phyloP scores from a whole-genome alignment of 148 eudicot genomes.

The Amaranthus palmeri region DNA sequence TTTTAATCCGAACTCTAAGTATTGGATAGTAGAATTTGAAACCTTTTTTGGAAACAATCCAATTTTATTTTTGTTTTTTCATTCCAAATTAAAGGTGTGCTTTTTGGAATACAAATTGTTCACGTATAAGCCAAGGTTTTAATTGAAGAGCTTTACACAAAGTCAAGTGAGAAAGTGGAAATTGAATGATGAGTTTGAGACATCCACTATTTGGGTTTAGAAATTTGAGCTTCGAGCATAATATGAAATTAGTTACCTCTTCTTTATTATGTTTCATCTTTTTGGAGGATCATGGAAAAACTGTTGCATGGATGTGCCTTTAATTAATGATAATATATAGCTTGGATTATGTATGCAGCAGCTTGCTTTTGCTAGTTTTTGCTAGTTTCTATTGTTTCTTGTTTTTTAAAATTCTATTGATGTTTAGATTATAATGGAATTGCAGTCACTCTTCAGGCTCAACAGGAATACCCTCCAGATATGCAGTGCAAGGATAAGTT shows the following conservation, averaged over 20 bases:
- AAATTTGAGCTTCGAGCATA: too few species aligned
- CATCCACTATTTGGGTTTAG: too few species aligned
- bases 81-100: background rate
- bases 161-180: slow-evolving; percentile 5
- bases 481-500: slow-evolving; percentile 88
- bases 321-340: slow-evolving; percentile 2
- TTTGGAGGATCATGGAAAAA: background rate
- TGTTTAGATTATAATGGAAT: slow-evolving; percentile 17
- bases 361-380: background rate
- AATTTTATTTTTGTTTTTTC: background rate
- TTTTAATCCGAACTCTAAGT: too few species aligned
- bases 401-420: slow-evolving; percentile 11
- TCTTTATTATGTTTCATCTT: background rate
- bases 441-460: slow-evolving; percentile 91
- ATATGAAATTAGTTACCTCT: too few species aligned
- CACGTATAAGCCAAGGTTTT: background rate
- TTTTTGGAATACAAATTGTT: background rate
- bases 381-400: background rate
- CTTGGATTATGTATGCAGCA: background rate
- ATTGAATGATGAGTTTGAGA: background rate
- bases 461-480: slow-evolving; percentile 70
- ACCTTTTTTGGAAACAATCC: background rate
- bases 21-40: background rate
- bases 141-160: background rate
- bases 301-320: background rate